Evolutionary conservation across 1,139 yeast species (phyloP).

Genomic region (Yamadazyma dendronema): DNA sequence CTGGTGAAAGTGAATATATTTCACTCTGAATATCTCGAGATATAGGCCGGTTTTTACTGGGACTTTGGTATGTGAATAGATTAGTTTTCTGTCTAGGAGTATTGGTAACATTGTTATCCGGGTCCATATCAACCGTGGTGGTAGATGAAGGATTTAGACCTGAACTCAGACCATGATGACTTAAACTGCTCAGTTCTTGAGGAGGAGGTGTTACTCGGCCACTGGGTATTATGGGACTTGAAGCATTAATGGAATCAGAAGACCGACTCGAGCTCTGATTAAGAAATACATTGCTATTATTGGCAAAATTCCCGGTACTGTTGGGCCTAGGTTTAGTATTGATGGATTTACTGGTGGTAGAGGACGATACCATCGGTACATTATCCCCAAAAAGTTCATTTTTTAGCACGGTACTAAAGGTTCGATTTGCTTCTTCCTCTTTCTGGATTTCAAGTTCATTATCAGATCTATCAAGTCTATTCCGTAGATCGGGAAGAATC

Average conservation of each 20-base stretch:
- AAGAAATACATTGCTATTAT: conserved; percentile 4
- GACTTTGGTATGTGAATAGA: conserved; percentile 69
- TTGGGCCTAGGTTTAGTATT: conserved; percentile 18
- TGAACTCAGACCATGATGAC: conserved; percentile 6
- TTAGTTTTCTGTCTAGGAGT: conserved; percentile 58
- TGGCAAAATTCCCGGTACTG: conserved; percentile 21
- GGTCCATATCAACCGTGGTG: conserved; percentile 9
- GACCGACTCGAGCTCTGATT: conserved; percentile 14
- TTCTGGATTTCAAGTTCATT: conserved; percentile 66
- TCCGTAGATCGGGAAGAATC: conserved; percentile 36
- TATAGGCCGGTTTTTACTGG: conserved; percentile 59
- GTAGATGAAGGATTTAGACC: neutral
- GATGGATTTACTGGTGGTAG: conserved; percentile 7
- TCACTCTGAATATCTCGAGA: conserved; percentile 66
- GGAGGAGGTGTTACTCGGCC: conserved; percentile 27
- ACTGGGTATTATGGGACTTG: conserved; percentile 6
- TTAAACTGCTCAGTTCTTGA: conserved; percentile 14
- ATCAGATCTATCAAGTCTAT: conserved; percentile 30
- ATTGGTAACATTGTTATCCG: conserved; percentile 35
- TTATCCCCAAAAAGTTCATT: conserved; percentile 92
- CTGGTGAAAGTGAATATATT: conserved; percentile 80
- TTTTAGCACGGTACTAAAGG: conserved; percentile 81
- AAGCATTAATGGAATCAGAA: conserved; percentile 13
- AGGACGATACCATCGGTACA: conserved; percentile 51
- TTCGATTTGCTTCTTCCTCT: conserved; percentile 81